phyloP scores from a whole-genome alignment of 139 green algal genomes.

The Chlamydomonas schloesseri region DNA sequence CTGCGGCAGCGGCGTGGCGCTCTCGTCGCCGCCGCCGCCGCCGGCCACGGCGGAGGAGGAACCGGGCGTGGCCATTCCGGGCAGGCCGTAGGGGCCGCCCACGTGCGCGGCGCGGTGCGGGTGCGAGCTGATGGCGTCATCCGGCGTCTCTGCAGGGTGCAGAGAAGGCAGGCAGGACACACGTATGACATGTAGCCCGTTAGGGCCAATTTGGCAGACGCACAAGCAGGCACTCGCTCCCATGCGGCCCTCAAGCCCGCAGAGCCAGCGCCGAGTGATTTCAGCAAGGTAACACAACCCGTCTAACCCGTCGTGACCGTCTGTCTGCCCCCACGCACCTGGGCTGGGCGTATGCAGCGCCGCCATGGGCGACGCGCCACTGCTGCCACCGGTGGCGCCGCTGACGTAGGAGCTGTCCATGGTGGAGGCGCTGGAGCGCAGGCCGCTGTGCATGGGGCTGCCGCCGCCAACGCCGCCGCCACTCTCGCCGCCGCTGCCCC shows the following conservation, averaged over 20 bases:
- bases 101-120: no score
- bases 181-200: no score
- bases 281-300: no score
- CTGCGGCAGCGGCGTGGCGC: no score
- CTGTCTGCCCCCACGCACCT: no score
- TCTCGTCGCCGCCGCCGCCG: background rate
- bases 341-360: background rate
- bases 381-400: background rate
- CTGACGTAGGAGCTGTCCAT: constrained; percentile 5
- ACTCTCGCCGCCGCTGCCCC: background rate
- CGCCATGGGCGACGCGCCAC: constrained; percentile 4
- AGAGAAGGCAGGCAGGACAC: background rate
- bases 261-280: no score
- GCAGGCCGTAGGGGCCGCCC: background rate
- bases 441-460: background rate
- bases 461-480: background rate
- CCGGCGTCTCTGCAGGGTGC: background rate
- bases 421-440: constrained; percentile 1
- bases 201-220: no score
- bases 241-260: no score
- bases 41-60: no score
- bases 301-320: no score
- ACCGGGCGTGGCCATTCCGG: no score
- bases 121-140: background rate
- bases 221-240: no score